A percentile compares a stretch with the other conserved stretches of the same genome.
Evolutionary conservation across 768 basidiomycete species (phyloP).

Genomic region (Phlebiopsis flavidoalba): DNA sequence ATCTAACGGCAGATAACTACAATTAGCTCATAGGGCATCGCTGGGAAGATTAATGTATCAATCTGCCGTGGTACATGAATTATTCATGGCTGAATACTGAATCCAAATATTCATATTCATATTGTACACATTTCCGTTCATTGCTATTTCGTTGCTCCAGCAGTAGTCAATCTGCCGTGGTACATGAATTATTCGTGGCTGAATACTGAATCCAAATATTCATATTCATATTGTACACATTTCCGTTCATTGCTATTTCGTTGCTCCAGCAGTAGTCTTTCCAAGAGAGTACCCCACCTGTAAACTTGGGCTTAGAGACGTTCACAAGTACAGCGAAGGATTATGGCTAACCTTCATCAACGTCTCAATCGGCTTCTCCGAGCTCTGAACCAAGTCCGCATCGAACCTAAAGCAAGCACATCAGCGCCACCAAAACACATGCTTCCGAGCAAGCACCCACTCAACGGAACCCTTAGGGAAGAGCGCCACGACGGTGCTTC

Average conservation of each 20-base stretch:
- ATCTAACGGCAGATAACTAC: too few relatives aligned
- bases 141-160: not conserved
- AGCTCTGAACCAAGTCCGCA: conserved; percentile 53
- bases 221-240: not conserved
- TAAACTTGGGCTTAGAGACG: not conserved
- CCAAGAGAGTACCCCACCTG: conserved; percentile 16
- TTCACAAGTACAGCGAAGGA: not conserved
- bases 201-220: not conserved
- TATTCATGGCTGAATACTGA: not conserved
- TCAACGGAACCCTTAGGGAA: conserved; percentile 49
- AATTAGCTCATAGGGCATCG: too few relatives aligned
- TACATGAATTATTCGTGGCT: too few relatives aligned
- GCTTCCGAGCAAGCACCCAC: conserved; percentile 44
- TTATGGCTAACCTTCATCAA: conserved; percentile 47
- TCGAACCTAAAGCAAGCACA: conserved; percentile 39
- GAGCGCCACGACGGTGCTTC: conserved; percentile 62
- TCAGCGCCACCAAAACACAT: conserved; percentile 34
- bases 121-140: not conserved
- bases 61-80: too few relatives aligned
- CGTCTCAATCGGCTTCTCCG: conserved; percentile 55
- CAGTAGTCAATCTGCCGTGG: too few relatives aligned
- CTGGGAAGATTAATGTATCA: too few relatives aligned
- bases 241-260: not conserved
- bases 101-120: not conserved
- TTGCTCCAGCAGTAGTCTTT: conserved; percentile 1